Evolutionary conservation across 2,329 filamentous ascomycete genomes (phyloP).

Genomic region (Microsporum audouinii): DNA sequence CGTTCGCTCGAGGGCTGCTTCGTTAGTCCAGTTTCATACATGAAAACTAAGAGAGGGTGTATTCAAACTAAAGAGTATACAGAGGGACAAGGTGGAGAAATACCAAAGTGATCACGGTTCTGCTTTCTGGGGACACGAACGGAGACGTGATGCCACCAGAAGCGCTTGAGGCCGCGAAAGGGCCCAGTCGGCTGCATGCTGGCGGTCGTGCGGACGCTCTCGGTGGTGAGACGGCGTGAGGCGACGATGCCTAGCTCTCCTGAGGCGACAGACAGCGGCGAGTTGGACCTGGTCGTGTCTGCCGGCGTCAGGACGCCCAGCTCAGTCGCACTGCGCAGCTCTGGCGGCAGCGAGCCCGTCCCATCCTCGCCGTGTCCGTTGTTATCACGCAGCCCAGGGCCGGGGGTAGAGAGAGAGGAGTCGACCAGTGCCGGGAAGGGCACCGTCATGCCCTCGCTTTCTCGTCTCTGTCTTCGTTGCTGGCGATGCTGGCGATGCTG

Average conservation of each 20-base stretch:
- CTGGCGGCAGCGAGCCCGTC: neutral
- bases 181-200: conserved; percentile 34
- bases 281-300: conserved; percentile 5
- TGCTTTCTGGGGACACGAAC: conserved; percentile 30
- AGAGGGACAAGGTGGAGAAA: neutral
- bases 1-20: conserved; percentile 58
- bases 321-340: neutral
- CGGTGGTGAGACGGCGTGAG: conserved; percentile 9
- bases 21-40: neutral
- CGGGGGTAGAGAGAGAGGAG: neutral
- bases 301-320: conserved; percentile 5
- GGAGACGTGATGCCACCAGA: conserved; percentile 55
- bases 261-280: conserved; percentile 13
- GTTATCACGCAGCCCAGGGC: neutral
- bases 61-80: neutral
- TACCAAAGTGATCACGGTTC: conserved; percentile 35
- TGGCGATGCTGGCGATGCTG: neutral
- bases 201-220: conserved; percentile 7
- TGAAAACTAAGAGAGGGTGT: neutral
- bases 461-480: neutral
- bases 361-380: neutral
- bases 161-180: conserved; percentile 59
- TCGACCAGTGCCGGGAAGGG: neutral
- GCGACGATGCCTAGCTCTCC: conserved; percentile 10
- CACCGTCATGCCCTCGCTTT: neutral